These are phyloP conservation scores for Baudoinia panamericana DNA, from an alignment of 495 filamentous ascomycete species.

Conservation along the genomic window DNA sequence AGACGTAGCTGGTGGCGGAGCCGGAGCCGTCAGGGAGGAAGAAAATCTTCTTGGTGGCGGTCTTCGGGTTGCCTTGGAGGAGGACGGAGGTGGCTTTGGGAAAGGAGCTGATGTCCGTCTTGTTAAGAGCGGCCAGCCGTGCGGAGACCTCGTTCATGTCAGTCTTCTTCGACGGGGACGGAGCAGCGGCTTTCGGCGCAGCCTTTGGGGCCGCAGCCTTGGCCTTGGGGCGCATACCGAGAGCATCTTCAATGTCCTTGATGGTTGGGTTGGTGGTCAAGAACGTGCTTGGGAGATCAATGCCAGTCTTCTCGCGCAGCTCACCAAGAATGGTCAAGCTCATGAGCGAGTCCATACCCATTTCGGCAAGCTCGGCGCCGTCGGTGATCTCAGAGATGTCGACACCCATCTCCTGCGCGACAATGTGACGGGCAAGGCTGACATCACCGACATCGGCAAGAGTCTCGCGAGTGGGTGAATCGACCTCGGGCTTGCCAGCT, in stretches of 20 bases:
- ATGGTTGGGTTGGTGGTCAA: slow-evolving; percentile 31
- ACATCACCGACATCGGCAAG: slow-evolving; percentile 21
- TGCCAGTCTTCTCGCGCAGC: slow-evolving; percentile 33
- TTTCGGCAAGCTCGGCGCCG: slow-evolving; percentile 30
- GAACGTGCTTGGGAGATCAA: slow-evolving; percentile 34
- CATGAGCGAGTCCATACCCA: slow-evolving; percentile 37
- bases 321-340: slow-evolving; percentile 34
- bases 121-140: slow-evolving; percentile 22
- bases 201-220: slow-evolving; percentile 19
- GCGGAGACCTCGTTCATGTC: slow-evolving; percentile 30
- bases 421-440: slow-evolving; percentile 30
- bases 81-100: slow-evolving; percentile 41
- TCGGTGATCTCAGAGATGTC: slow-evolving; percentile 33
- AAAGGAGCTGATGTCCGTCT: slow-evolving; percentile 26
- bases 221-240: slow-evolving; percentile 32
- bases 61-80: slow-evolving; percentile 40
- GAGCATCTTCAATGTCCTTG: slow-evolving; percentile 35
- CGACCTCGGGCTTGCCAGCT: slow-evolving; percentile 25
- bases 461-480: slow-evolving; percentile 12
- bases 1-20: slow-evolving; percentile 50
- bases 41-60: slow-evolving; percentile 49
- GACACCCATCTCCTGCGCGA: slow-evolving; percentile 36
- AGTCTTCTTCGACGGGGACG: slow-evolving; percentile 17
- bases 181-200: slow-evolving; percentile 3
- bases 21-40: slow-evolving; percentile 71